These are phyloP conservation scores for Gnetum montanum DNA, from an alignment of 75 land plant genomes.

Conservation along the genomic window DNA sequence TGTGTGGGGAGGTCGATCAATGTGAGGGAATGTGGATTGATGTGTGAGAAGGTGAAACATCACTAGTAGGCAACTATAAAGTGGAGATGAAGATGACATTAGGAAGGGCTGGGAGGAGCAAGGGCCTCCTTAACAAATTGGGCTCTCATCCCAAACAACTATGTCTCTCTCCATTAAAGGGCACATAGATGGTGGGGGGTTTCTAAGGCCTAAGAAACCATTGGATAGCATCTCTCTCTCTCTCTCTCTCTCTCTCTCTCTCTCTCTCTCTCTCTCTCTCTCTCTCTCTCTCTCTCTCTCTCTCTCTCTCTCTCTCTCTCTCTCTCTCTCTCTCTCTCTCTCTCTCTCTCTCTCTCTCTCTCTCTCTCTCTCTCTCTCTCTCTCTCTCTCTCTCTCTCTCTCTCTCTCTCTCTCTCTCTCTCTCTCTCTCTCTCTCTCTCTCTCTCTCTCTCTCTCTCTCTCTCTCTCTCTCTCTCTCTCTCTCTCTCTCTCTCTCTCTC, in stretches of 20 bases:
- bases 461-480: constrained; percentile 5
- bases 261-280: constrained; percentile 5
- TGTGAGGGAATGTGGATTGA: too few species aligned
- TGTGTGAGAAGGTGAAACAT: too few species aligned
- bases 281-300: constrained; percentile 5
- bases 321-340: constrained; percentile 5
- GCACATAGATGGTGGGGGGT: too few species aligned
- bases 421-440: constrained; percentile 5
- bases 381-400: constrained; percentile 5
- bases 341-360: constrained; percentile 5
- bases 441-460: constrained; percentile 5
- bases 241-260: constrained; percentile 5
- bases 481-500: constrained; percentile 5
- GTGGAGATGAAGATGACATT: too few species aligned
- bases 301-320: constrained; percentile 5
- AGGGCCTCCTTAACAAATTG: too few species aligned
- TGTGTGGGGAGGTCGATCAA: too few species aligned
- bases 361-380: constrained; percentile 5
- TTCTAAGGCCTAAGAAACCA: too few species aligned
- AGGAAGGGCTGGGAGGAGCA: too few species aligned
- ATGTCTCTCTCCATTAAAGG: too few species aligned
- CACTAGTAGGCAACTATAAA: too few species aligned
- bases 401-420: constrained; percentile 5
- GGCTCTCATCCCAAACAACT: too few species aligned
- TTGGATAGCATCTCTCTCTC: constrained; percentile 2